Base-by-base conservation (phyloP, 2,329 filamentous ascomycete species). In the Pyrenochaeta sp. region DNA sequence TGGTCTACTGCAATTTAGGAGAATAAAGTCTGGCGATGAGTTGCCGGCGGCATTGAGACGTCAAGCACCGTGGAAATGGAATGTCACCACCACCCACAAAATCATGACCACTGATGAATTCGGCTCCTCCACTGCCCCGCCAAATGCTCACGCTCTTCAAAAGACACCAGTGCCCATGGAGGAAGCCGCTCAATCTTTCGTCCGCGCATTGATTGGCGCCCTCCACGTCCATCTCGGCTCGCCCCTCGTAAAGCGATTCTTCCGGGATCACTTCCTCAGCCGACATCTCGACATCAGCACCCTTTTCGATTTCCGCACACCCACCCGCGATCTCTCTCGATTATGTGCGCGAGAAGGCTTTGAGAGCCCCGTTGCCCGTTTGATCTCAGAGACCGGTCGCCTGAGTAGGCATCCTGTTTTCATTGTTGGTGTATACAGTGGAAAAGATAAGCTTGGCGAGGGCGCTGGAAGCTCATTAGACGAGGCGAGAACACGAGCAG, bases 361-460 rank as follows among this genome's bases (percentile, higher is more conserved):
- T 72, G 89, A 95, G 59, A 72, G 84, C 7, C 94, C 94, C 1
- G 82, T 96, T 18, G 94, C 94, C 11, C 84, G 92, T 44, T 82
- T 99, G 40, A 81, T 96, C 60, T 90, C 86, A 61, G 94, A 99
- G 77, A 97, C 94, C 3, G 94, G 94, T 68, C 85, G 94, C 45
- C 72, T 82, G 58, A 94, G 88, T 62, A 84, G 88, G 69, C 89
- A 89, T 46, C 93, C 94, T 11, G 94, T 99, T 11, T 97, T 87
- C 65, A 85, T 96, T 20, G 92, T 99, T 10, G 94, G 93, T 45
- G 92, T 99, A 50, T 99, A 88, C 77, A 95, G 89, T 57, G 94
- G 93, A 37, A 79, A 81, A 48, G 92, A 99, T 69, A 93, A 94
- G 80, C 79, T 99, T 28, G 94, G 93, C 42, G 93, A 99, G 76